phyloP scores from a whole-genome alignment of 495 filamentous ascomycete genomes.

The Aspergillus egyptiacus region DNA sequence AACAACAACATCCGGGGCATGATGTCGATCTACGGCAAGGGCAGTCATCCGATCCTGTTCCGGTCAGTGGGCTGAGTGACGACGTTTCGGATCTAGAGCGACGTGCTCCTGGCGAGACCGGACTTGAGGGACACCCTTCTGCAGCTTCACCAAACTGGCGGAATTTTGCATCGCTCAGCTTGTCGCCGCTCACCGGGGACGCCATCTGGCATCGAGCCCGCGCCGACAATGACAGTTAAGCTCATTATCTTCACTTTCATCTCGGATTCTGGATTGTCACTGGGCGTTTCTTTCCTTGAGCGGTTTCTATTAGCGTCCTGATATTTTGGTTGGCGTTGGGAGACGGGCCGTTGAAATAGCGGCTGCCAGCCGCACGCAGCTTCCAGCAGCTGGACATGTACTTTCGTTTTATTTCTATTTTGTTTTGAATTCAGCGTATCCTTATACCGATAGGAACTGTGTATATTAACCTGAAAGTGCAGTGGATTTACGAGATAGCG shows the following conservation, averaged over 20 bases:
- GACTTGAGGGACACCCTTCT: slow-evolving; percentile 34
- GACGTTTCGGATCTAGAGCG: slow-evolving; percentile 38
- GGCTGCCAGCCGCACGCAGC: neutral
- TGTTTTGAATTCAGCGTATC: neutral
- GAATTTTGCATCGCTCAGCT: slow-evolving; percentile 40
- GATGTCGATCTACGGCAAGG: slow-evolving; percentile 22
- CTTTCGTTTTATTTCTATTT: too few species aligned
- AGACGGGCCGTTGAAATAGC: neutral
- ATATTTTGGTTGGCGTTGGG: slow-evolving; percentile 33
- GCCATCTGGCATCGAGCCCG: slow-evolving; percentile 45
- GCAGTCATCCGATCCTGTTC: slow-evolving; percentile 45
- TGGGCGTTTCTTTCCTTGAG: slow-evolving; percentile 21
- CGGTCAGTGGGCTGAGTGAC: slow-evolving; percentile 31
- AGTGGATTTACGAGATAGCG: too few species aligned
- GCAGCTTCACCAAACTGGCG: slow-evolving; percentile 37
- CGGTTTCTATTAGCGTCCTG: slow-evolving; percentile 35
- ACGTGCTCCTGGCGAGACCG: slow-evolving; percentile 30
- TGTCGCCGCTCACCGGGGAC: slow-evolving; percentile 47
- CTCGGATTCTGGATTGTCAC: slow-evolving; percentile 8
- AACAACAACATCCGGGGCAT: slow-evolving; percentile 41
- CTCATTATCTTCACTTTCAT: slow-evolving; percentile 9
- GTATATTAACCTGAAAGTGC: slow-evolving; percentile 7
- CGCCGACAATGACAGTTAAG: slow-evolving; percentile 41
- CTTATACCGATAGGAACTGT: neutral
- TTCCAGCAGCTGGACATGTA: neutral